Conservation (phyloP, 169 alveolate species). For the Theileria equi region DNA sequence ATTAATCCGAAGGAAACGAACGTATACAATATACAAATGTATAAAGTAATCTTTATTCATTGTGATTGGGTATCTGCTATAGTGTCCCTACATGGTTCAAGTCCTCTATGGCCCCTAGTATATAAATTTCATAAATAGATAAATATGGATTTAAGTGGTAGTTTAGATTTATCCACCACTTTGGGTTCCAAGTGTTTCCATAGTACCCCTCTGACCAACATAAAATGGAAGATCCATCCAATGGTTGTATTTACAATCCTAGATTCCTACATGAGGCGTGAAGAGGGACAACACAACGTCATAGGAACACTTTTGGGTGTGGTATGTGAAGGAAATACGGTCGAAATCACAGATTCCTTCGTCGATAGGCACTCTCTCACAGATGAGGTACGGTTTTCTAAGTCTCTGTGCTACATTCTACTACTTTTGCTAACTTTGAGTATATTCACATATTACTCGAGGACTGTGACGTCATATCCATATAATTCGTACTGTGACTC, state of each 20-base stretch:
- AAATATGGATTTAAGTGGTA: conserved; percentile 27
- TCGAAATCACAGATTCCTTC: conserved; percentile 89
- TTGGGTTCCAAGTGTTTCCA: conserved; percentile 72
- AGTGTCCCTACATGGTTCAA: no score
- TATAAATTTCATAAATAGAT: no score
- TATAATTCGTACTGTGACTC: no score
- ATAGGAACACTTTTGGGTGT: conserved; percentile 88
- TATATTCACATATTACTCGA: no score
- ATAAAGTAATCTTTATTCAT: no score
- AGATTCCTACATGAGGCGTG: conserved; percentile 86
- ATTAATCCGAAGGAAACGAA: no score
- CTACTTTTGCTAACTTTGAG: no score
- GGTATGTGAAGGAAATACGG: conserved; percentile 80
- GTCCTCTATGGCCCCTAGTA: no score
- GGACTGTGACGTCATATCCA: no score
- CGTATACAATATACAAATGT: no score
- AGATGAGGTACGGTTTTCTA: conserved; percentile 74
- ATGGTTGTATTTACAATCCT: conserved; percentile 84
- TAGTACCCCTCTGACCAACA: conserved; percentile 73
- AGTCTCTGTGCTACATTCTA: not conserved
- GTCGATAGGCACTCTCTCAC: conserved; percentile 87
- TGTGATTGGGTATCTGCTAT: no score
- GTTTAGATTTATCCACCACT: conserved; percentile 9
- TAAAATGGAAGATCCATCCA: conserved; percentile 85
- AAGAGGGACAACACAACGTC: conserved; percentile 85